Base-by-base conservation (phyloP, 169 alveolate species). In the Eimeria zaria region DNA sequence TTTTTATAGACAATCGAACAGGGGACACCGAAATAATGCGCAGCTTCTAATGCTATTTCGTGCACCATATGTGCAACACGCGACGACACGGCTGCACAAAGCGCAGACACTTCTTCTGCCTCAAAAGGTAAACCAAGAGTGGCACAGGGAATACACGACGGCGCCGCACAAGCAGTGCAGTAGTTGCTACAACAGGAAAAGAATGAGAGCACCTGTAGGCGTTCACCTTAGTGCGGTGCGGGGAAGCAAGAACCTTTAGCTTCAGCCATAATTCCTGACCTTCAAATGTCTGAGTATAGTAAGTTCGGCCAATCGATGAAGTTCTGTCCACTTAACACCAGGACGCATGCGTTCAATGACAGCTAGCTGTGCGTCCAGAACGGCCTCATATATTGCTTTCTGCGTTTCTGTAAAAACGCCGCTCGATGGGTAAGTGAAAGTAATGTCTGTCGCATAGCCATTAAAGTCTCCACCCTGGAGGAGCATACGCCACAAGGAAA, bases 361-460 rank as follows among this genome's bases (percentile, higher is more conserved):
- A 27, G 94, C 89, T 80, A 87, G 58, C 92, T 98, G 97, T 1
- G 99, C 99, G 48, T 97, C 97, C 22, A 98, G 96, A 18, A 98
- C 99, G 2, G 98, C 97, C 48, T 97, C 96, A 89, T 98, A 98
- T 39, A 98, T 98, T 46, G 96, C 97, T 58, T 91, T 97, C 96
- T 98, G 98, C 48, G 98, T 96, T 55, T 97, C 97, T 30, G 98
- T 97, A 96, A 98, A 98, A 69, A 93, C 94, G 6, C 99, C 99
- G 97, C 95, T 97, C 7, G 97, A 97, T 41, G 99, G 99, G 89
- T 97, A 97, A 39, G 99, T 97, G 46, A 97, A 95, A 1, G 99
- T 98, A 30, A 98, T 98, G 95, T 98, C 99, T 33, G 99, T 97
- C 76, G 98, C 97, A 94, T 98, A 98, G 16, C 99, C 99, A 51